Base-by-base conservation (phyloP, 2,329 filamentous ascomycete species). In the Beauveria pseudobassiana region DNA sequence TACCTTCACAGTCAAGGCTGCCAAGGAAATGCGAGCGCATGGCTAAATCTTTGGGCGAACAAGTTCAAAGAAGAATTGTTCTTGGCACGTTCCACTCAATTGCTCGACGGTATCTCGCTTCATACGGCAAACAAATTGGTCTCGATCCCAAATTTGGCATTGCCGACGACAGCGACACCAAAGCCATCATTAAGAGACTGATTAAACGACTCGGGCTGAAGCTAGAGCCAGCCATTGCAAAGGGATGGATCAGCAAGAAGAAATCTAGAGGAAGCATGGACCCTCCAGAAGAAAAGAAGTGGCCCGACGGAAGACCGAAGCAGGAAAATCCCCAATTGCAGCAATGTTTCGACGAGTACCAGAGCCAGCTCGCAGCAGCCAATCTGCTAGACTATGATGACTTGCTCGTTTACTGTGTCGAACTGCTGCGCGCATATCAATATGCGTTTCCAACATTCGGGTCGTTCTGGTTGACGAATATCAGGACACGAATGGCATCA, bases 401-500 rank as follows among this genome's bases (percentile, higher is more conserved):
- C 71, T 81, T 99, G 24, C 82, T 99, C 5, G 80, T 96, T 16
- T 85, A 87, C 67, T 96, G 93, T 66, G 88, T 90, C 9, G 86
- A 96, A 63, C 81, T 99, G 12, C 81, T 99, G 22, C 82, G 81
- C 63, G 78, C 80, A 22, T 83, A 90, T 66, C 93, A 0, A 79
- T 84, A 16, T 97, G 93, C 69, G 93, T 97, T 3, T 87, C 87
- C 16, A 97, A 96, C 67, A 87, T 99, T 20, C 87, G 97, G 73
- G 86, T 91, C 0, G 92, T 98, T 7, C 80, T 99, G 51, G 96
- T 99, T 64, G 93, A 99, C 71, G 93, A 99, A 71, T 99, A 97
- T 65, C 93, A 99, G 74, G 93, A 99, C 75, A 98, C 93, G 8
- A 99, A 98, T 71, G 84, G 91, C 22, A 87, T 97, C 93, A 99